These are phyloP conservation scores for Phytophthora pini DNA, from an alignment of 352 stramenopile species.

Conservation along the genomic window DNA sequence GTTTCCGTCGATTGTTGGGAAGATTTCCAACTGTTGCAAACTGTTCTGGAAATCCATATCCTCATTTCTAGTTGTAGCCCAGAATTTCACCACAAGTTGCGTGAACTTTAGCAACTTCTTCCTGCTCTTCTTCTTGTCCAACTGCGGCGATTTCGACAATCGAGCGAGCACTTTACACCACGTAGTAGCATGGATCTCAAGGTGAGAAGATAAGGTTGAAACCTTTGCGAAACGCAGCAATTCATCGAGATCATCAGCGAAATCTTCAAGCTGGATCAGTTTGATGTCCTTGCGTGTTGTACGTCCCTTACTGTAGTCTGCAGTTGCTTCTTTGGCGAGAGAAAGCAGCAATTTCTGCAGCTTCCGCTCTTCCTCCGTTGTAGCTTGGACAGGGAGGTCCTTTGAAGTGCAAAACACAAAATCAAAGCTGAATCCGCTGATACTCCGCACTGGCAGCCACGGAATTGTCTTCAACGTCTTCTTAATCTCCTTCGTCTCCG, in stretches of 20 bases:
- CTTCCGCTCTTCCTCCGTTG: slow-evolving; percentile 42
- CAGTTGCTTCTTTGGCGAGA: slow-evolving; percentile 25
- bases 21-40: slow-evolving; percentile 40
- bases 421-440: slow-evolving; percentile 12
- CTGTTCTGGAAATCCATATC: slow-evolving; percentile 28
- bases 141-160: slow-evolving; percentile 6
- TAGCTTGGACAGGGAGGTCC: slow-evolving; percentile 38
- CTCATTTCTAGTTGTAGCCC: slow-evolving; percentile 22
- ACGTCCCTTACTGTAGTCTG: background rate
- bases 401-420: slow-evolving; percentile 34
- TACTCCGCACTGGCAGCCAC: slow-evolving; percentile 45
- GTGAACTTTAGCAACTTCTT: slow-evolving; percentile 43
- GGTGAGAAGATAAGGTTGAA: slow-evolving; percentile 29
- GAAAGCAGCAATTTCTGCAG: slow-evolving; percentile 47
- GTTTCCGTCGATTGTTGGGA: slow-evolving; percentile 33
- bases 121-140: slow-evolving; percentile 25
- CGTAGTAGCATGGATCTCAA: slow-evolving; percentile 31
- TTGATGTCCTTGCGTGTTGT: slow-evolving; percentile 15
- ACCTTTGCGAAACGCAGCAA: slow-evolving; percentile 49
- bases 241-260: slow-evolving; percentile 31
- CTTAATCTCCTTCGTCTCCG: slow-evolving; percentile 50
- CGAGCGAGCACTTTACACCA: slow-evolving; percentile 45
- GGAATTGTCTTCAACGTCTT: slow-evolving; percentile 45
- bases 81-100: slow-evolving; percentile 34
- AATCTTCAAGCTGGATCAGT: slow-evolving; percentile 38